phyloP scores from a whole-genome alignment of 2,329 filamentous ascomycete genomes.

The Phialemoniopsis sp. region DNA sequence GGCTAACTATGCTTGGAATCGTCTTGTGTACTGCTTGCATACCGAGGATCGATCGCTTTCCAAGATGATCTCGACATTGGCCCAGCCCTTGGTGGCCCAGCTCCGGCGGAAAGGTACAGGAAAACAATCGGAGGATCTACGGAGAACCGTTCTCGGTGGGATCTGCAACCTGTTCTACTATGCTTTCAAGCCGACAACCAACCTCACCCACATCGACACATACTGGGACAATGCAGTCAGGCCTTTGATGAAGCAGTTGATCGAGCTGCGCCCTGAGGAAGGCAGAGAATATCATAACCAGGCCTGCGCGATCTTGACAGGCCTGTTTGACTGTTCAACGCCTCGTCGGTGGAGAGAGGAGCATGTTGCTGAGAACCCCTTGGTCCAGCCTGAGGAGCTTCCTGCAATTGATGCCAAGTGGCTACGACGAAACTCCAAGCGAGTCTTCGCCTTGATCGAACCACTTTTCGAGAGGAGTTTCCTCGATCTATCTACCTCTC shows the following conservation, averaged over 20 bases:
- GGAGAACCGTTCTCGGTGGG: conserved; percentile 57
- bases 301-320: conserved; percentile 67
- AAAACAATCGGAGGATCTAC: conserved; percentile 55
- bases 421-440: conserved; percentile 68
- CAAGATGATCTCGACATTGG: conserved; percentile 51
- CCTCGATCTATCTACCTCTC: conserved; percentile 55
- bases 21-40: conserved; percentile 71
- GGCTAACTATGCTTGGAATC: conserved; percentile 82
- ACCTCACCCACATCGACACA: conserved; percentile 61
- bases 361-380: conserved; percentile 57
- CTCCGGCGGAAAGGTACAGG: conserved; percentile 57
- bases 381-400: conserved; percentile 68
- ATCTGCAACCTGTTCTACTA: conserved; percentile 84
- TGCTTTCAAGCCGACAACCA: conserved; percentile 66
- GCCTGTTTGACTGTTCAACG: conserved; percentile 60
- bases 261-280: conserved; percentile 32
- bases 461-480: conserved; percentile 60
- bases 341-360: conserved; percentile 69
- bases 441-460: conserved; percentile 59
- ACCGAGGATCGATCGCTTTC: conserved; percentile 56
- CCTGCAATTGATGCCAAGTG: conserved; percentile 81
- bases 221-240: conserved; percentile 77
- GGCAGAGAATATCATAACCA: conserved; percentile 46
- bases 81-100: conserved; percentile 64
- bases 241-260: conserved; percentile 56